Base-by-base conservation (phyloP, 202 grass and related monocot species). In the Carex arenaria region DNA sequence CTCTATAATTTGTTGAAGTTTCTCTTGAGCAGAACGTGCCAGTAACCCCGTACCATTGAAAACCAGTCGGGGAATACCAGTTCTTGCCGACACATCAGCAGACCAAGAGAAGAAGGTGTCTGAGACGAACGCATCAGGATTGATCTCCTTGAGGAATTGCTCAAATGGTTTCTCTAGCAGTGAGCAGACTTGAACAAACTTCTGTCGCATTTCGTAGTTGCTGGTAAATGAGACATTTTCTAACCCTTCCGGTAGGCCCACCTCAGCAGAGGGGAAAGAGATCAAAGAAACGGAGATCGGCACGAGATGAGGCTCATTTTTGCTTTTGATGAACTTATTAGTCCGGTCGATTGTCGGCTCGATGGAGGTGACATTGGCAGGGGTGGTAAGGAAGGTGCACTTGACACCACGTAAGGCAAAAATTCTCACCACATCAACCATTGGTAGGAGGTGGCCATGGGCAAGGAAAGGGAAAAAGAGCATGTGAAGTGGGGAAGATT, bases 391-490 rank as follows among this genome's bases (percentile, higher is more conserved):
- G 85, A 97, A 60, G 38, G 85, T 94, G 85, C 85, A 88, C 80
- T 60, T 89, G 77, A 90, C 83, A 0, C 91, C 91, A 13, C 80
- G 83, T 11, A 79, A 10, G 20, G 94, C 84, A 43, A 94, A 94
- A 65, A 90, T 10, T 13, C 86, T 85, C 22, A 87, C 90, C 45
- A 94, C 83, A 85, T 97, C 94, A 11, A 83, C 88, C 67, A 65
- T 31, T 12, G 94, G 94, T 15, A 97, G 85, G 54, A 94, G 85
- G 71, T 97, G 94, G 3, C 91, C 91, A 2, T 74, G 88, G 4
- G 85, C 80, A 0, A 91, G 72, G 85, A 94, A 97, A n/a, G 94
- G 94, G 28, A 94, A 81, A 83, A 97, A 85, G 72, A 97, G 87
- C 60, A 97, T 84, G 81, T 88, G 94, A 55, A 97, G 84, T 53